Percentiles rank a stretch among this genome's conserved stretches.
Conservation (phyloP, 495 filamentous ascomycete species). For the Daldinia bambusicola region DNA sequence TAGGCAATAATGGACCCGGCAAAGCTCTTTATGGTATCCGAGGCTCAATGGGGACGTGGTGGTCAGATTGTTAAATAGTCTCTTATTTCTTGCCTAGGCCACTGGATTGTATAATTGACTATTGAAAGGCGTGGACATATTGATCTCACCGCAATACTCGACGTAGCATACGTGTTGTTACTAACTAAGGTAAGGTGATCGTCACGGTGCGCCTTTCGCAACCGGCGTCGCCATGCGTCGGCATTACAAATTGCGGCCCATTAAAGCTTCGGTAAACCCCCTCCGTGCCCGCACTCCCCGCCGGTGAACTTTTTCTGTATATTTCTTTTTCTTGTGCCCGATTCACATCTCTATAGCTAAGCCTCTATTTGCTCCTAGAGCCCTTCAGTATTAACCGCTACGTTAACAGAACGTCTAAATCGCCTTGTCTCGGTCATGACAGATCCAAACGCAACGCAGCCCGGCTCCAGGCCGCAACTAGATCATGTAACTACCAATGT, state of each 20-base stretch:
- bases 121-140: constrained; percentile 1
- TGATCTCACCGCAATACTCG: constrained; percentile 18
- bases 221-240: constrained; percentile 37
- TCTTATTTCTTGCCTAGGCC: not conserved
- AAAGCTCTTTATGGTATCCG: not conserved
- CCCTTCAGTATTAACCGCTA: not conserved
- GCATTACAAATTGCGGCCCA: constrained; percentile 30
- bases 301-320: constrained; percentile 16
- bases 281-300: constrained; percentile 19
- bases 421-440: constrained; percentile 14
- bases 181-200: constrained; percentile 30
- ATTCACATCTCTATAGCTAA: not conserved
- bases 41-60: not conserved
- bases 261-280: constrained; percentile 29
- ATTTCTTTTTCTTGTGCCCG: not conserved
- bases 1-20: not conserved
- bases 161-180: constrained; percentile 4
- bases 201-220: constrained; percentile 31
- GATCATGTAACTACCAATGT: constrained; percentile 23
- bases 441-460: not conserved
- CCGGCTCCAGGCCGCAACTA: constrained; percentile 14
- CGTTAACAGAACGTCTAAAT: not conserved
- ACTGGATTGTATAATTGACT: not conserved
- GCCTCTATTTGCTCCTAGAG: not conserved
- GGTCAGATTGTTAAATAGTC: not conserved